Percentiles rank a stretch among this genome's conserved stretches.
These are phyloP conservation scores for Canavalia ensiformis DNA, from an alignment of 306 rosid species.

Conservation along the genomic window DNA sequence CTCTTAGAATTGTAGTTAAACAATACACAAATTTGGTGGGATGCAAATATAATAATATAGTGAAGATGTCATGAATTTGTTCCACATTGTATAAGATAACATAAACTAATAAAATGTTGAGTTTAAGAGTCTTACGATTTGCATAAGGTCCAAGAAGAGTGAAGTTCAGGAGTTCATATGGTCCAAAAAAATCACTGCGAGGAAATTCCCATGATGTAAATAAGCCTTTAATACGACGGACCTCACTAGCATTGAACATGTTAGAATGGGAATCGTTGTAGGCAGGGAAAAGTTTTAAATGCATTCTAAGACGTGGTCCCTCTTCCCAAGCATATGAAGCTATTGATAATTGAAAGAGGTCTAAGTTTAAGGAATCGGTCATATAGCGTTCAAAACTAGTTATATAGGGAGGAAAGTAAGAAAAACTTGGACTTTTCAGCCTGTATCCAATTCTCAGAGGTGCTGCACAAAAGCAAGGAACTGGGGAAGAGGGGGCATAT, in stretches of 20 bases:
- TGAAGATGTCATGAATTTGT: neutral
- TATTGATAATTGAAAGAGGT: constrained; percentile 62
- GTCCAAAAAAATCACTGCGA: constrained; percentile 74
- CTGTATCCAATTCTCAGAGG: constrained; percentile 84
- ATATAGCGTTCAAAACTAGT: constrained; percentile 55
- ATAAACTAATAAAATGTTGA: constrained; percentile 51
- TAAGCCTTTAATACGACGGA: constrained; percentile 49
- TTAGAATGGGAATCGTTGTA: constrained; percentile 36
- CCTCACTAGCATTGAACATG: constrained; percentile 65
- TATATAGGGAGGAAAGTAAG: constrained; percentile 70
- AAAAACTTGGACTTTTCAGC: constrained; percentile 94
- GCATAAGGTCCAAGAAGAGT: constrained; percentile 65
- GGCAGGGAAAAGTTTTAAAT: constrained; percentile 77
- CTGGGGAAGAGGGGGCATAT: constrained; percentile 63
- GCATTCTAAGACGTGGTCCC: constrained; percentile 84
- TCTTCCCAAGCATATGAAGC: constrained; percentile 72
- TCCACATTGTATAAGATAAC: neutral
- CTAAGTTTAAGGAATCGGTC: constrained; percentile 57
- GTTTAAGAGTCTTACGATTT: constrained; percentile 60
- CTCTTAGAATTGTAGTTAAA: neutral
- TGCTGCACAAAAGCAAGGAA: constrained; percentile 76
- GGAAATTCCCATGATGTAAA: constrained; percentile 68
- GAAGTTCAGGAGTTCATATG: constrained; percentile 85
- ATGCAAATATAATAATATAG: constrained; percentile 23
- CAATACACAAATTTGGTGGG: constrained; percentile 10